These are phyloP conservation scores for Candida ulmi DNA, from an alignment of 805 yeast genomes.

Conservation along the genomic window DNA sequence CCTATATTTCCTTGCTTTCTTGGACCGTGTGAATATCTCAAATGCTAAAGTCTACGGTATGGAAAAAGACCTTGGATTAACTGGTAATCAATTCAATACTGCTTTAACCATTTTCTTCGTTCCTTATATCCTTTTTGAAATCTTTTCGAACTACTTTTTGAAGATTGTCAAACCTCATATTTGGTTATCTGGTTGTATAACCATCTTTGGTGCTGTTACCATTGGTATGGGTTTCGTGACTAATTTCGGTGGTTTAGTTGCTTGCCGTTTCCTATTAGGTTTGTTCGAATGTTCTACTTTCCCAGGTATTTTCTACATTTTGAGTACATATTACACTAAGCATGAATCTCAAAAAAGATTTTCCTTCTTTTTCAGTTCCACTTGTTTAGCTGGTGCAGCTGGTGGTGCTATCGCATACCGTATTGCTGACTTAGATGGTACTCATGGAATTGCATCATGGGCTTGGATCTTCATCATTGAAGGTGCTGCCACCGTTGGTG, in stretches of 20 bases:
- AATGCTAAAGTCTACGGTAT: conserved; percentile 76
- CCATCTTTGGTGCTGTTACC: conserved; percentile 35
- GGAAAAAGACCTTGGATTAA: conserved; percentile 45
- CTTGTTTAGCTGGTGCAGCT: conserved; percentile 51
- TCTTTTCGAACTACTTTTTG: conserved; percentile 34
- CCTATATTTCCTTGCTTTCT: conserved; percentile 67
- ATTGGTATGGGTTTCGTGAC: conserved; percentile 38
- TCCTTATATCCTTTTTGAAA: conserved; percentile 36
- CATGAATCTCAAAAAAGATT: conserved; percentile 43
- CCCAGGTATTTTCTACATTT: conserved; percentile 44
- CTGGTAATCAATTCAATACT: conserved; percentile 36
- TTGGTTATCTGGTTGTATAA: conserved; percentile 30
- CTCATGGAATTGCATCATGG: conserved; percentile 40
- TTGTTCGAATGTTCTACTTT: conserved; percentile 47
- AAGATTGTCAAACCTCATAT: conserved; percentile 33
- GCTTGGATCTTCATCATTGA: conserved; percentile 47
- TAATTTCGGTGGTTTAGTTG: conserved; percentile 40
- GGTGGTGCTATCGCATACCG: conserved; percentile 49
- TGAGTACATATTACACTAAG: conserved; percentile 43
- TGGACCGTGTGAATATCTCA: conserved; percentile 79
- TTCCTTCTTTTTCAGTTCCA: conserved; percentile 44
- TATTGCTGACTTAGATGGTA: conserved; percentile 39
- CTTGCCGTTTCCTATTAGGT: conserved; percentile 47
- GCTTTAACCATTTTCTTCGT: conserved; percentile 43
- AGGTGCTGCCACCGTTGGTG: conserved; percentile 38